Conservation (phyloP, 1,139 yeast genomes). For the Suhomyces bribrorum region DNA sequence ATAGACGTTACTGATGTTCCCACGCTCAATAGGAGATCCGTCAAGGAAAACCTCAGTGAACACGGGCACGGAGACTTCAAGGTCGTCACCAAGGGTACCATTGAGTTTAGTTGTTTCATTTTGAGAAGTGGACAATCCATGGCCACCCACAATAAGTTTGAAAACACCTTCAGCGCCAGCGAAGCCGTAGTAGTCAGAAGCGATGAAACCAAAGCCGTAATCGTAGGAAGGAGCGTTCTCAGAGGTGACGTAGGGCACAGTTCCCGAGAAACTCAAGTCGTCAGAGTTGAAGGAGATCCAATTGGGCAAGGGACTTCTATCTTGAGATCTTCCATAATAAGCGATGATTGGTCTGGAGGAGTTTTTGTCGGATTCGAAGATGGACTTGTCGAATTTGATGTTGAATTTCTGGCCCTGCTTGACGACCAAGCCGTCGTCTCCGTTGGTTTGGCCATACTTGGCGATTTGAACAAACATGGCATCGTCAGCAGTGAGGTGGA, state of each 20-base stretch:
- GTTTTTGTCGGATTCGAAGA: slow-evolving; percentile 51
- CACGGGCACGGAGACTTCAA: slow-evolving; percentile 62
- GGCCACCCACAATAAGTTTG: slow-evolving; percentile 82
- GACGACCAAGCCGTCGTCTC: slow-evolving; percentile 70
- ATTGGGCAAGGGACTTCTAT: slow-evolving; percentile 85
- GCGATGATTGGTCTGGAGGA: slow-evolving; percentile 53
- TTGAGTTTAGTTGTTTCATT: slow-evolving; percentile 56
- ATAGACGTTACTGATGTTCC: slow-evolving; percentile 56
- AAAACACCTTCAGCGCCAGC: slow-evolving; percentile 73
- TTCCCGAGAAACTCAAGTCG: slow-evolving; percentile 74
- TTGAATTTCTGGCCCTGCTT: slow-evolving; percentile 66
- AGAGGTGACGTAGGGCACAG: slow-evolving; percentile 84
- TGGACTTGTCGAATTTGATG: slow-evolving; percentile 58
- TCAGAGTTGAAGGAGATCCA: slow-evolving; percentile 76
- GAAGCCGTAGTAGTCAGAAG: slow-evolving; percentile 74
- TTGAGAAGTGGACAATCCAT: slow-evolving; percentile 66
- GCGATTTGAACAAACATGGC: slow-evolving; percentile 53
- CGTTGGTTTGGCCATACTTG: slow-evolving; percentile 67
- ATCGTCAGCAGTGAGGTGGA: slow-evolving; percentile 40
- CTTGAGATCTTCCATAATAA: slow-evolving; percentile 81
- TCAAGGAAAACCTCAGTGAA: slow-evolving; percentile 61
- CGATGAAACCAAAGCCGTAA: slow-evolving; percentile 74
- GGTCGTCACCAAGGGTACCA: slow-evolving; percentile 61
- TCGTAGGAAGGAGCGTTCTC: slow-evolving; percentile 81
- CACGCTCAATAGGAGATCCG: slow-evolving; percentile 43